Evolutionary conservation across 352 stramenopile species (phyloP).

Genomic region (Hyaloperonospora arabidopsidis): DNA sequence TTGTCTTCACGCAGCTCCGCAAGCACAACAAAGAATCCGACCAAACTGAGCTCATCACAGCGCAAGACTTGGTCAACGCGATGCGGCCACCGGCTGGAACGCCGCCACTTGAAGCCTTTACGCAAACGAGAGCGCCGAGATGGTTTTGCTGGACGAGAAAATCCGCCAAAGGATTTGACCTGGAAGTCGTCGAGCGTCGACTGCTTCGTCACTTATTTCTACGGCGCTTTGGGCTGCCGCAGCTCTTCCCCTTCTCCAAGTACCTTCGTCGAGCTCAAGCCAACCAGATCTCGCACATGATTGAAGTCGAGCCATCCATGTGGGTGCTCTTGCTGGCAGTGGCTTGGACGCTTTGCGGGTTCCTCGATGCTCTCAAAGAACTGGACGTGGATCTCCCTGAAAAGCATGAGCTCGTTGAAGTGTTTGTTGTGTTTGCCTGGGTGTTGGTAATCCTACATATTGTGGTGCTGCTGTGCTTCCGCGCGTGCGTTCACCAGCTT

Average conservation of each 20-base stretch:
- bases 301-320: constrained; percentile 64
- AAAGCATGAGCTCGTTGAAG: constrained; percentile 27
- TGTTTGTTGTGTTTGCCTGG: constrained; percentile 33
- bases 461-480: constrained; percentile 35
- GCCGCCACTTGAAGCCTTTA: neutral
- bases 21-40: constrained; percentile 32
- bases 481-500: constrained; percentile 25
- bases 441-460: constrained; percentile 28
- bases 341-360: constrained; percentile 33
- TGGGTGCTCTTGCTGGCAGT: constrained; percentile 49
- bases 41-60: constrained; percentile 38
- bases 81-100: constrained; percentile 11
- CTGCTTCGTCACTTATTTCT: constrained; percentile 46
- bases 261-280: constrained; percentile 66
- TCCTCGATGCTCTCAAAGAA: constrained; percentile 9
- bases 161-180: constrained; percentile 1
- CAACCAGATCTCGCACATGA: constrained; percentile 74
- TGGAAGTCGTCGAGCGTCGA: constrained; percentile 26
- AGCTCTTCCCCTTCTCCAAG: constrained; percentile 66
- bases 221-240: constrained; percentile 31
- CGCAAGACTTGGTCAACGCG: constrained; percentile 31
- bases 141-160: constrained; percentile 7
- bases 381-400: constrained; percentile 16
- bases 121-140: neutral
- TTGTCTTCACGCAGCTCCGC: constrained; percentile 40